Base-by-base conservation (phyloP, 768 basidiomycete genomes). In the Lactifluus volemus region DNA sequence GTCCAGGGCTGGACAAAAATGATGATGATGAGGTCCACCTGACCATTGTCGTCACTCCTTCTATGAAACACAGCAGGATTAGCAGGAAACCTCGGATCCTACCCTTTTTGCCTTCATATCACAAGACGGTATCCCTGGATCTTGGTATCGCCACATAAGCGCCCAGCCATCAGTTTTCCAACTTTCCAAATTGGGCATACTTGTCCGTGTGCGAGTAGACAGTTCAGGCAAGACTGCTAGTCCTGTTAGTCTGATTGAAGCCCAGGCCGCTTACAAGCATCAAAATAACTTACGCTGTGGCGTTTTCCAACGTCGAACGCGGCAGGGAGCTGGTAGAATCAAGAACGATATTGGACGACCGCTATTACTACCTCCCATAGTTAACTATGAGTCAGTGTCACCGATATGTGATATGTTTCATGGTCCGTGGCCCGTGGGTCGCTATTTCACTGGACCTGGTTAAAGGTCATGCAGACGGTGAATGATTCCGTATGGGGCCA, bases 81-180 rank as follows among this genome's bases (percentile, higher is more conserved):
- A 34, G 7, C 21, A 25, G 21, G 6, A 25, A 11, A 7, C 52
- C 17, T 21, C 39, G 52, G 34, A 21, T 0, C 34, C 6, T 45
- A 21, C 34, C 55, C 14, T 55, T 25, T 25, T 55, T 48, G 45
- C 45, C 25, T 19, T 55, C 19, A 48, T 11, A 42, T 30, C 12
- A 51, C 25, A 51, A 34, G 57, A 58, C 57, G 25, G 5, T 49
- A 12, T 50, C 57, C 25, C 57, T 21, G 57, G 57, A 51, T 11
- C 32, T 19, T n/a, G 57, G 49, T 41, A 21, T n/a, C 4, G 5
- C 11, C 32, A 12, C 30, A 7, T 51, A 51, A 50, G 39, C 39
- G 39, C 29, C 44, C 34, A 29, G 29, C 15, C 12, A 21, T 14
- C 32, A 41, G 1, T 8, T 21, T 25, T 30, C 49, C 12, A 9